These are phyloP conservation scores for Chernovozyma sophiae-reginae DNA, from an alignment of 1,139 yeast species.

Conservation along the genomic window DNA sequence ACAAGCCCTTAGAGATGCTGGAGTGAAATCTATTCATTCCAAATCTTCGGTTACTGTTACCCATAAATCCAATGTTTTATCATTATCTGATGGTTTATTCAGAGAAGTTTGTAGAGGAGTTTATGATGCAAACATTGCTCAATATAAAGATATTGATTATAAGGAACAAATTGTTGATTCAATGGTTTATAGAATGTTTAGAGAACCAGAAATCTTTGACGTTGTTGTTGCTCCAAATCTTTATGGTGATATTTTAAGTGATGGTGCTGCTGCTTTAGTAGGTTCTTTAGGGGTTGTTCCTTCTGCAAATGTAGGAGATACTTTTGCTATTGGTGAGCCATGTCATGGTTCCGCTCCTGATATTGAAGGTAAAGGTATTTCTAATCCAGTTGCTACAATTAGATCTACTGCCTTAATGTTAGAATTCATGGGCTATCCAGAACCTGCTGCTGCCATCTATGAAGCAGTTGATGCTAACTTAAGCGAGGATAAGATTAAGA, in stretches of 20 bases:
- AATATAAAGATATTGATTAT: slow-evolving; percentile 56
- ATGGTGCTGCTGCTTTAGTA: slow-evolving; percentile 98
- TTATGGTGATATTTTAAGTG: slow-evolving; percentile 95
- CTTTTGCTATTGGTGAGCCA: slow-evolving; percentile 97
- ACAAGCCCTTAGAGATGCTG: slow-evolving; percentile 68
- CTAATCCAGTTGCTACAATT: slow-evolving; percentile 97
- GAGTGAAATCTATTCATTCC: slow-evolving; percentile 41
- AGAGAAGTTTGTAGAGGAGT: slow-evolving; percentile 83
- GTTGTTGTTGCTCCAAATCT: slow-evolving; percentile 98
- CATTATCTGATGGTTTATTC: slow-evolving; percentile 92
- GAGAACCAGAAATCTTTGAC: slow-evolving; percentile 95
- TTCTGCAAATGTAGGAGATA: slow-evolving; percentile 94
- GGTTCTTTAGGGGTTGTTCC: slow-evolving; percentile 99
- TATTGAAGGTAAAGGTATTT: slow-evolving; percentile 89
- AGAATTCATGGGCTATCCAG: slow-evolving; percentile 89
- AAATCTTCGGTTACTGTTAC: slow-evolving; percentile 82
- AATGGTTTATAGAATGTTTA: slow-evolving; percentile 97
- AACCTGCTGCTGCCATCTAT: slow-evolving; percentile 89
- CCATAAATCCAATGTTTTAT: slow-evolving; percentile 92
- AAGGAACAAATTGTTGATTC: slow-evolving; percentile 98
- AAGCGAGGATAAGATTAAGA: slow-evolving; percentile 71
- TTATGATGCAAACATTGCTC: slow-evolving; percentile 60
- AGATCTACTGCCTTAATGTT: slow-evolving; percentile 96
- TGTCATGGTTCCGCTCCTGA: slow-evolving; percentile 99
- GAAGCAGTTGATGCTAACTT: slow-evolving; percentile 93